phyloP scores from a whole-genome alignment of 768 basidiomycete genomes.

The Leccinum truebloodii region DNA sequence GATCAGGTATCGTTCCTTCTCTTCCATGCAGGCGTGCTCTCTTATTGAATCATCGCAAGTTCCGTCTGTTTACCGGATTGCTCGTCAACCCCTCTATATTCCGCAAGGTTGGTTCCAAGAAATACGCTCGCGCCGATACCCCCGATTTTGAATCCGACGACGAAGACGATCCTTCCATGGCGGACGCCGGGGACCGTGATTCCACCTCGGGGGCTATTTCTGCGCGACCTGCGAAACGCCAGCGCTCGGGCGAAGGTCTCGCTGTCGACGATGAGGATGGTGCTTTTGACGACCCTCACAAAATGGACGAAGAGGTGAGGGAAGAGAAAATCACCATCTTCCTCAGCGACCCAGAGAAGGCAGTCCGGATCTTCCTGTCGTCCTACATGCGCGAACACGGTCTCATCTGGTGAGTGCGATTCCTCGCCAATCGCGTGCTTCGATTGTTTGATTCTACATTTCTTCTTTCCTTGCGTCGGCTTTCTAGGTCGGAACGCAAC shows the following conservation, averaged over 20 bases:
- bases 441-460: neutral
- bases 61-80: conserved; percentile 61
- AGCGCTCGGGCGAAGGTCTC: conserved; percentile 17
- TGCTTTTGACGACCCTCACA: conserved; percentile 34
- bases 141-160: conserved; percentile 38
- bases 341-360: conserved; percentile 59
- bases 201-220: neutral
- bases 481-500: conserved; percentile 46
- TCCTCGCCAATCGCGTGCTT: neutral
- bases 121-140: conserved; percentile 32
- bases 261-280: conserved; percentile 35
- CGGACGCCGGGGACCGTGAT: conserved; percentile 3
- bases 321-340: conserved; percentile 53
- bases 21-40: neutral
- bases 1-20: conserved; percentile 53
- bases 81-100: conserved; percentile 45
- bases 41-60: conserved; percentile 41
- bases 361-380: conserved; percentile 66
- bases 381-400: conserved; percentile 69
- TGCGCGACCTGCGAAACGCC: conserved; percentile 27
- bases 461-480: neutral
- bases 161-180: conserved; percentile 20
- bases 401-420: conserved; percentile 57
- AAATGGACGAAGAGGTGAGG: conserved; percentile 34
- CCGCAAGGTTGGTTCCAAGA: conserved; percentile 34